Percentiles rank a stretch among this genome's conserved stretches.
phyloP scores from a whole-genome alignment of 257 asterid genomes.

The Plantago ovata region DNA sequence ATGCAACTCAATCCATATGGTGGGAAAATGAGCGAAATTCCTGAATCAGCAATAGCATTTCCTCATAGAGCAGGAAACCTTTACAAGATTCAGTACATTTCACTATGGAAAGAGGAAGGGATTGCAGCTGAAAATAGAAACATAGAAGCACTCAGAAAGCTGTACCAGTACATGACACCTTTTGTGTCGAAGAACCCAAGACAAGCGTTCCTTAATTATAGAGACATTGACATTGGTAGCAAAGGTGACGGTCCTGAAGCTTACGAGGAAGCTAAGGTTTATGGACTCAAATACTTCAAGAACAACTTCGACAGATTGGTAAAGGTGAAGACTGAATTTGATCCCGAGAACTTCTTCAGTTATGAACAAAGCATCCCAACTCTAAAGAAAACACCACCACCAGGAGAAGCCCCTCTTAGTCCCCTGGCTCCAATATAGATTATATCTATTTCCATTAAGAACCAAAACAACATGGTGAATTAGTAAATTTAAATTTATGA shows the following conservation, averaged over 20 bases:
- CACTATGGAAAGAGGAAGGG: constrained; percentile 23
- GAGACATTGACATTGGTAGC: constrained; percentile 46
- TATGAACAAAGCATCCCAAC: constrained; percentile 43
- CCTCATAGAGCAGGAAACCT: constrained; percentile 37
- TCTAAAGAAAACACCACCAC: background rate
- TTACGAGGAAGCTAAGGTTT: constrained; percentile 27
- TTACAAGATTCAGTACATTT: constrained; percentile 31
- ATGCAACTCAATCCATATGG: constrained; percentile 34
- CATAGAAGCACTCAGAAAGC: background rate
- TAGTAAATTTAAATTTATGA: no score
- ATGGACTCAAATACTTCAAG: constrained; percentile 39
- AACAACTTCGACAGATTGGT: constrained; percentile 42
- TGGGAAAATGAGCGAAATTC: constrained; percentile 33
- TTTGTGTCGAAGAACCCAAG: constrained; percentile 37
- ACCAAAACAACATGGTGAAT: no score
- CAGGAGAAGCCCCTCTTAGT: background rate
- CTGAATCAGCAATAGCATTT: constrained; percentile 20
- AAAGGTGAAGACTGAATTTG: constrained; percentile 31
- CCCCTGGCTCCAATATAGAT: no score
- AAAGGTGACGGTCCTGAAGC: constrained; percentile 15
- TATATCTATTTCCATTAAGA: no score
- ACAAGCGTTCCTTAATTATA: constrained; percentile 33
- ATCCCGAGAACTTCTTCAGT: constrained; percentile 44
- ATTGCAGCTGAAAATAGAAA: background rate
- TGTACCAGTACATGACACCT: constrained; percentile 33